Percentiles rank a stretch among this genome's conserved stretches.
phyloP scores from a whole-genome alignment of 1,284 basidiomycete species.

The Tilletiaria anomala region DNA sequence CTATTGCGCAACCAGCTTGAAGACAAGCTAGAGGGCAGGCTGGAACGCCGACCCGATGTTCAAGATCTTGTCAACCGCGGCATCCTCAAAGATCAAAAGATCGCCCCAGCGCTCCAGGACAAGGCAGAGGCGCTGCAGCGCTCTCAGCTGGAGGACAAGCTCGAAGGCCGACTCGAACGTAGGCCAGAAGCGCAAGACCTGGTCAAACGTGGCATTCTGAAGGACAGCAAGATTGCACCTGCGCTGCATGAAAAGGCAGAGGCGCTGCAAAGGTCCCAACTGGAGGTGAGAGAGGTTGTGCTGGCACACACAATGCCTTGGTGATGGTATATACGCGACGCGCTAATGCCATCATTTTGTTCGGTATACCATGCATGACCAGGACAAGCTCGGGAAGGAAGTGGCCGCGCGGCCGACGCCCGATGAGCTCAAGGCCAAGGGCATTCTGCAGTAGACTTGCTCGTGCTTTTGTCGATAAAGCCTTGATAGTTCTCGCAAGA shows the following conservation, averaged over 20 bases:
- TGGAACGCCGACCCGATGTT: conserved; percentile 20
- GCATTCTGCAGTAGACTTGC: too few species aligned
- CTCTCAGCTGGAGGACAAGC: conserved; percentile 57
- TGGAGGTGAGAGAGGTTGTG: too few species aligned
- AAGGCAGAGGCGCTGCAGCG: conserved; percentile 53
- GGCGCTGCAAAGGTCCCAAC: conserved; percentile 53
- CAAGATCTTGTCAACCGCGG: conserved; percentile 19
- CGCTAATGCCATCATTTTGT: too few species aligned
- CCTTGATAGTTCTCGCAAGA: too few species aligned
- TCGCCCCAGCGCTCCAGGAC: conserved; percentile 57
- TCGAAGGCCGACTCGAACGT: conserved; percentile 53
- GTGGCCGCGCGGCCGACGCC: conserved; percentile 53
- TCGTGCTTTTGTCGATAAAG: too few species aligned
- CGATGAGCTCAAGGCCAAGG: conserved; percentile 57
- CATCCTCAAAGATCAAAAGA: conserved; percentile 47
- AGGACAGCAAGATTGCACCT: conserved; percentile 56
- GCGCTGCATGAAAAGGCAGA: conserved; percentile 54
- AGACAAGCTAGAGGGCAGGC: conserved; percentile 16
- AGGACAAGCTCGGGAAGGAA: conserved; percentile 57
- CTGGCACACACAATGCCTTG: too few species aligned
- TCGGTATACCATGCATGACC: too few species aligned
- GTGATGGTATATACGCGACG: too few species aligned
- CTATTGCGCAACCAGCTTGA: conserved; percentile 17
- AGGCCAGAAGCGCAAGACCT: conserved; percentile 57
- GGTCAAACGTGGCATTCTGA: conserved; percentile 56